phyloP scores from a whole-genome alignment of 2,329 filamentous ascomycete genomes.

The Zymoseptoria pseudotritici region DNA sequence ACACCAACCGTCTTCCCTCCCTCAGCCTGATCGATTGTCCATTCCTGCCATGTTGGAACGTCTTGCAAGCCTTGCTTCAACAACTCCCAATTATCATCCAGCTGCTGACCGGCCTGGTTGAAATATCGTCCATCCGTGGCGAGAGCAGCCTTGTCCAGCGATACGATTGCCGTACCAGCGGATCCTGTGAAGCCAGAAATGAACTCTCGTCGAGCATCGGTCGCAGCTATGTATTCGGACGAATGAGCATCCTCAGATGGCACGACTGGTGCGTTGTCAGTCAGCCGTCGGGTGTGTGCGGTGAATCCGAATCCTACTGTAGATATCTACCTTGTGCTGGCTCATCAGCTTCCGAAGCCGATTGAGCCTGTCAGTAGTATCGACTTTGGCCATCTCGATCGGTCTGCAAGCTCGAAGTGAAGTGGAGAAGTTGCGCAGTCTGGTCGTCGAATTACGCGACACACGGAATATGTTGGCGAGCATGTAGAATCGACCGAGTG shows the following conservation, averaged over 20 bases:
- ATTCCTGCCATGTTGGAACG: conserved; percentile 96
- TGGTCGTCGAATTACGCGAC: conserved; percentile 1
- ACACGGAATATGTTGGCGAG: conserved; percentile 6
- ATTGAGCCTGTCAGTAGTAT: conserved; percentile 69
- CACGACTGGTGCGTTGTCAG: conserved; percentile 67
- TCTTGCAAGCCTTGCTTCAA: conserved; percentile 90
- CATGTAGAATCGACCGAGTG: not conserved
- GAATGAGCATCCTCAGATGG: conserved; percentile 96
- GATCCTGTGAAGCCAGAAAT: conserved; percentile 94
- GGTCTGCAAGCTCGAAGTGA: conserved; percentile 10
- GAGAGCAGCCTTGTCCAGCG: conserved; percentile 75
- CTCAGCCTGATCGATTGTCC: conserved; percentile 75
- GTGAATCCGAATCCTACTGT: conserved; percentile 55
- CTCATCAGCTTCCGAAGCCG: conserved; percentile 80
- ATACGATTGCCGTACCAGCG: conserved; percentile 85
- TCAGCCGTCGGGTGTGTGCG: conserved; percentile 30
- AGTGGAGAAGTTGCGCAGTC: conserved; percentile 17
- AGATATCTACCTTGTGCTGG: conserved; percentile 78
- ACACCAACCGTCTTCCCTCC: conserved; percentile 84
- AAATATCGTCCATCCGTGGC: conserved; percentile 97
- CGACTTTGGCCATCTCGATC: conserved; percentile 64
- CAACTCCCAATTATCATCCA: conserved; percentile 84
- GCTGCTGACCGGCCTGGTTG: conserved; percentile 86
- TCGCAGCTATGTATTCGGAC: conserved; percentile 96
- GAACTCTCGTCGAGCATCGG: conserved; percentile 81